These are phyloP conservation scores for Rhytidiadelphus loreus DNA, from an alignment of 225 moss, liverwort and hornwort genomes.

Conservation along the genomic window DNA sequence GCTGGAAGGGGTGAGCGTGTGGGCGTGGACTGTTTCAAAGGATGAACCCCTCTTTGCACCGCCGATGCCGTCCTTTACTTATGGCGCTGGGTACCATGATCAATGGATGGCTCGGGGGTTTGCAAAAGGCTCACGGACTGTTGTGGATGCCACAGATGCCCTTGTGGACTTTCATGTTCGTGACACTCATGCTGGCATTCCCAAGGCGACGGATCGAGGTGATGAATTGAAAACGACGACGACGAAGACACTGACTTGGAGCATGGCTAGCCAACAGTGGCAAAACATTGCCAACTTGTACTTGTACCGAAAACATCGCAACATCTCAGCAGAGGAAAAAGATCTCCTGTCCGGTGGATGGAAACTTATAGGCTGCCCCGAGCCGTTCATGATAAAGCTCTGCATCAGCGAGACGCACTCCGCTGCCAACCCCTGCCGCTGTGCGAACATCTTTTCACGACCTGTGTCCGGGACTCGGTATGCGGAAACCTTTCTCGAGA, in stretches of 20 bases:
- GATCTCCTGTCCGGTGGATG: slow-evolving; percentile 33
- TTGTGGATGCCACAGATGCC: slow-evolving; percentile 53
- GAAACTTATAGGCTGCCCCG: slow-evolving; percentile 45
- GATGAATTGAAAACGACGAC: neutral
- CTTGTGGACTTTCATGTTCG: slow-evolving; percentile 39
- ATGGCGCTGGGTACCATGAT: slow-evolving; percentile 40
- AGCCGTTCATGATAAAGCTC: slow-evolving; percentile 32
- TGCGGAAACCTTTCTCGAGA: slow-evolving; percentile 42
- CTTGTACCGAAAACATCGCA: slow-evolving; percentile 16
- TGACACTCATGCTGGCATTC: neutral
- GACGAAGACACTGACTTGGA: slow-evolving; percentile 8
- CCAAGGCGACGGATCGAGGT: neutral
- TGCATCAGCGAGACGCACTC: slow-evolving; percentile 38
- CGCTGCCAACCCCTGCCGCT: slow-evolving; percentile 23
- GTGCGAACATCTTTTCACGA: slow-evolving; percentile 7
- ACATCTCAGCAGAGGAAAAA: slow-evolving; percentile 25
- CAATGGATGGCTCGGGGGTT: slow-evolving; percentile 51
- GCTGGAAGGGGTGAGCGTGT: slow-evolving; percentile 31
- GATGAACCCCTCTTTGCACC: slow-evolving; percentile 19
- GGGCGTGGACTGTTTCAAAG: slow-evolving; percentile 46
- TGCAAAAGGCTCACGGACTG: slow-evolving; percentile 19
- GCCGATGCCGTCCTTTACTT: slow-evolving; percentile 48
- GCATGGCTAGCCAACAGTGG: slow-evolving; percentile 15
- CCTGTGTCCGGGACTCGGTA: slow-evolving; percentile 22
- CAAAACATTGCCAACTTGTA: slow-evolving; percentile 36